Percentiles rank a stretch among this genome's conserved stretches.
Evolutionary conservation across 129 eudicot genomes (phyloP).

Genomic region (Helianthus annuus): DNA sequence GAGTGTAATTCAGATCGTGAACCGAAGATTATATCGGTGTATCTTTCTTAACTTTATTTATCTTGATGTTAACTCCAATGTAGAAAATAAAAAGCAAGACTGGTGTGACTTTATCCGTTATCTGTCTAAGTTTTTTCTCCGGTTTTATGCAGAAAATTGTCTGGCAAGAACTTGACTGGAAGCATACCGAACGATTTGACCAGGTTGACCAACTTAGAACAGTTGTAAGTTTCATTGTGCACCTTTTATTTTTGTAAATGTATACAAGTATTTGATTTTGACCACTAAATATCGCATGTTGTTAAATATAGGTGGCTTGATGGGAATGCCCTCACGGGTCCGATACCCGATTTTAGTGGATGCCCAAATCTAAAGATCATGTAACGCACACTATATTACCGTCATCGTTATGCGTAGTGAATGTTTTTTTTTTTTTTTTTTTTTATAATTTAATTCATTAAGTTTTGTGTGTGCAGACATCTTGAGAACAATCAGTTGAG

Average conservation of each 20-base stretch:
- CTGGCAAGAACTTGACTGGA: slow-evolving; percentile 75
- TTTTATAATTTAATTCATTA: slow-evolving; percentile 12
- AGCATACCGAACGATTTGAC: slow-evolving; percentile 74
- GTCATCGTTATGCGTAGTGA: background rate
- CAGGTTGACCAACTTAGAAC: slow-evolving; percentile 64
- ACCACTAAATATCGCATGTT: slow-evolving; percentile 1
- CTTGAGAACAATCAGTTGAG: slow-evolving; percentile 85
- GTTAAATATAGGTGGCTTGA: slow-evolving; percentile 74
- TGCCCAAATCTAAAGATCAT: slow-evolving; percentile 73
- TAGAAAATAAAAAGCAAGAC: background rate
- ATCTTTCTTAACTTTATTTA: slow-evolving; percentile 19
- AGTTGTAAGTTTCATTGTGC: slow-evolving; percentile 63
- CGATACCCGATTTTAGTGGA: slow-evolving; percentile 86
- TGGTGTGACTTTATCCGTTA: background rate
- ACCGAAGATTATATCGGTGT: slow-evolving; percentile 74
- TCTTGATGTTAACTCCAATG: slow-evolving; percentile 1
- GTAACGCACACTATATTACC: slow-evolving; percentile 36
- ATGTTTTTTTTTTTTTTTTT: background rate
- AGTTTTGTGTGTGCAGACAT: slow-evolving; percentile 53
- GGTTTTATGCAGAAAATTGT: slow-evolving; percentile 58
- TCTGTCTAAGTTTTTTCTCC: background rate
- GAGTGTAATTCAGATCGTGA: slow-evolving; percentile 74
- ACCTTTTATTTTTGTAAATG: slow-evolving; percentile 11
- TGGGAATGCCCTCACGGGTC: slow-evolving; percentile 79
- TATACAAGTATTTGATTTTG: slow-evolving; percentile 13